phyloP scores from a whole-genome alignment of 2,329 filamentous ascomycete species.

The Alternaria sp. region DNA sequence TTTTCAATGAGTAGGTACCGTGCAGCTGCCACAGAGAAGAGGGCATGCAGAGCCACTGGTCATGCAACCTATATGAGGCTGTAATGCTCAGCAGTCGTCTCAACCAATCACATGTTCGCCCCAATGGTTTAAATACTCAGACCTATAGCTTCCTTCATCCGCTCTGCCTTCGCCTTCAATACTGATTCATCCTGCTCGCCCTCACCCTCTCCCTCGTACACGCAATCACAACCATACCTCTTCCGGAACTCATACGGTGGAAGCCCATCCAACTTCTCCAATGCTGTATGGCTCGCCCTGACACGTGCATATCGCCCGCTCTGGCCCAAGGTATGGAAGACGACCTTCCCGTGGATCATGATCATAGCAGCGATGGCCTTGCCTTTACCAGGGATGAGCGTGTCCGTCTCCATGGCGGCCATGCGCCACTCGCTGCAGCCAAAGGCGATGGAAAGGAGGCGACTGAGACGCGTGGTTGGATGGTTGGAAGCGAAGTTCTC shows the following conservation, averaged over 20 bases:
- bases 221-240: constrained; percentile 71
- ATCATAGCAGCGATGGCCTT: constrained; percentile 71
- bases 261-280: constrained; percentile 61
- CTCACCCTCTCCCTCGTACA: constrained; percentile 22
- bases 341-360: constrained; percentile 75
- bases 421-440: constrained; percentile 69
- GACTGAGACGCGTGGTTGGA: constrained; percentile 75
- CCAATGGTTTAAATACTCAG: constrained; percentile 20
- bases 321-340: constrained; percentile 68
- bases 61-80: background rate
- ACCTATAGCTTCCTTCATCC: constrained; percentile 30
- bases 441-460: constrained; percentile 69
- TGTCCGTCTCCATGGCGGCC: constrained; percentile 46
- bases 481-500: constrained; percentile 88
- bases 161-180: constrained; percentile 14
- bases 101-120: background rate
- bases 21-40: background rate
- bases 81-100: background rate
- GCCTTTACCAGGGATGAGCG: constrained; percentile 56
- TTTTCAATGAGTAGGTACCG: background rate
- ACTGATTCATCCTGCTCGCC: background rate
- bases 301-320: constrained; percentile 79
- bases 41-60: background rate
- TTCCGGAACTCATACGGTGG: constrained; percentile 66
- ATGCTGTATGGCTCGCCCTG: constrained; percentile 67